Evolutionary conservation across 495 filamentous ascomycete species (phyloP).

Genomic region (Penicillium cinerascens): DNA sequence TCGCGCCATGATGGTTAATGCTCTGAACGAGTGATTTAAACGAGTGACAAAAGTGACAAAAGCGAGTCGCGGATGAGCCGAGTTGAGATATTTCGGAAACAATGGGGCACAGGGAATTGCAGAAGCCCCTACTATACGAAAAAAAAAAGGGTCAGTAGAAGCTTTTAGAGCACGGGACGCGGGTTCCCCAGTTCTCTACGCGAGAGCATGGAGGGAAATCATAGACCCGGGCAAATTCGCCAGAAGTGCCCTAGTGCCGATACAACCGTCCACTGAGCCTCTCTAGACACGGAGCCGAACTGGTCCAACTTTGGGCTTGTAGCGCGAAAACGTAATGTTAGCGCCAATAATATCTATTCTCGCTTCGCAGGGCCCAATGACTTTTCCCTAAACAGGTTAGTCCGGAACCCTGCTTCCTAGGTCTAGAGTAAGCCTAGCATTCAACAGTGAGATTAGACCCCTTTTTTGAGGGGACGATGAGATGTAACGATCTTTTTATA

Average conservation of each 20-base stretch:
- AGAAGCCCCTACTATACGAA: neutral
- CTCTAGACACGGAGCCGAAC: neutral
- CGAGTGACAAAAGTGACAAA: conserved; percentile 1
- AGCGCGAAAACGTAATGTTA: no score
- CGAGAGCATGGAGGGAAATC: no score
- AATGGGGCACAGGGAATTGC: neutral
- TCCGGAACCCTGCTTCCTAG: no score
- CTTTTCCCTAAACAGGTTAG: no score
- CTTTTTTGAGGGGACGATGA: neutral
- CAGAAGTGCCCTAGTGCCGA: neutral
- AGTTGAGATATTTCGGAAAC: neutral
- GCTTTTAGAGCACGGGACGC: neutral
- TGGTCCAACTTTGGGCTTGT: neutral
- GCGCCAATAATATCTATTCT: no score
- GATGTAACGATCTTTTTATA: neutral
- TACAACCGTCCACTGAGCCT: neutral
- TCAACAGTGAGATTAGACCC: no score
- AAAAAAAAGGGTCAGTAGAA: neutral
- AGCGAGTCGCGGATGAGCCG: no score
- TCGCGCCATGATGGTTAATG: conserved; percentile 1
- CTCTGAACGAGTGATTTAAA: no score
- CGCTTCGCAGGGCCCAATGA: no score
- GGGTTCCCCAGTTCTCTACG: neutral
- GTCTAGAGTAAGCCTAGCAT: no score
- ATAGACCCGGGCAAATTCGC: neutral